Base-by-base conservation (phyloP, 176 grass and related monocot genomes). In the Musa acuminata region DNA sequence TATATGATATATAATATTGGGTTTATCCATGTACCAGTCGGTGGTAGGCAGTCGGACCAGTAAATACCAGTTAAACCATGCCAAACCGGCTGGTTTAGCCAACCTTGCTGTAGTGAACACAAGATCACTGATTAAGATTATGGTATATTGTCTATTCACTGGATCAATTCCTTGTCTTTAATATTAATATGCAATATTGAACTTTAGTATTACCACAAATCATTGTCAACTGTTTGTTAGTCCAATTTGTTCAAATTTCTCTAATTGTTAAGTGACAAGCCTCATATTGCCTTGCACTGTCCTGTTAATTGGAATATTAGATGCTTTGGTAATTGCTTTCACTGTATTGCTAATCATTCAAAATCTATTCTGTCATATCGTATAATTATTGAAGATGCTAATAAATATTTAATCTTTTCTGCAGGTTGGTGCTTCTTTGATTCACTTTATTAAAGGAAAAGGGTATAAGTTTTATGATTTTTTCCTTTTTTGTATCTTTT, bases 401-500 rank as follows among this genome's bases (percentile, higher is more conserved):
- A 65, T 65, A 27, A 26, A 65, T 9, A 65, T 65, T 27, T 65
- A 3, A 51, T 16, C 25, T 75, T 59, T 26, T 71, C 86, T 72
- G 48, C 85, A 97, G 90, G 90, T 93, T 75, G 87, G 88, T 83
- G 51, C 51, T 83, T 82, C 90, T 53, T 79, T 93, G 29, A 86
- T 80, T 54, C 85, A 58, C 68, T 97, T 93, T 80, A 68, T 96
- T 66, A 90, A 86, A 84, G 89, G 89, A 80, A 88, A 82, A 43
- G 81, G 90, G 93, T 92, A 96, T 25, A 71, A 24, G 3, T 43
- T 75, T 83, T 67, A 35, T 76, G 23, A 51, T 8, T 68, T 78
- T 23, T 49, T 80, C 50, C 11, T 22, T 21, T 52, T 26, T 17
- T 72, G 13, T 59, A 72, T 80, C 3, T 24, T 72, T 51, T 80